phyloP scores from a whole-genome alignment of 176 grass and related monocot species.

The Pontederia crassipes region DNA sequence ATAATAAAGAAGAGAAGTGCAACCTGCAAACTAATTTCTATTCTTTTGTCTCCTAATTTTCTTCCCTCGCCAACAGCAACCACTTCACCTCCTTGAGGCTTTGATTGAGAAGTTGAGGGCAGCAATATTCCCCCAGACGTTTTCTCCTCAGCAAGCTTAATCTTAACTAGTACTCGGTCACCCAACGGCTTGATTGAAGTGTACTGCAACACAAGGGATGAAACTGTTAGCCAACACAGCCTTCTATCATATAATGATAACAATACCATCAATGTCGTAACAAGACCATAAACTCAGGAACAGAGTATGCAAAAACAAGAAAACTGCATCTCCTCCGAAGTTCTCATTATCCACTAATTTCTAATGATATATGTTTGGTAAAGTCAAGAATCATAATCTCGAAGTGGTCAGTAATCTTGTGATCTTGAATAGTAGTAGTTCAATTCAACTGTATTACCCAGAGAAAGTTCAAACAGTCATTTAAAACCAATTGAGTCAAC shows the following conservation, averaged over 20 bases:
- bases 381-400: too few relatives aligned
- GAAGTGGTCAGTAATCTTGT: too few relatives aligned
- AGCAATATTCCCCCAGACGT: conserved; percentile 23
- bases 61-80: conserved; percentile 25
- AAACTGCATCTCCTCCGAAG: too few relatives aligned
- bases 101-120: conserved; percentile 20
- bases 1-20: not conserved
- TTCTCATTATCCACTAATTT: too few relatives aligned
- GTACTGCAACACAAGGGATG: not conserved
- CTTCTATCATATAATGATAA: not conserved
- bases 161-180: conserved; percentile 22
- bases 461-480: too few relatives aligned
- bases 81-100: conserved; percentile 24
- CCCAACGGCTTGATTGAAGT: conserved; percentile 14
- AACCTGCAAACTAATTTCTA: conserved; percentile 19
- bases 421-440: too few relatives aligned
- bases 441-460: too few relatives aligned
- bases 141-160: conserved; percentile 20
- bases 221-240: not conserved
- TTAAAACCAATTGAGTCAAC: too few relatives aligned
- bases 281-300: not conserved
- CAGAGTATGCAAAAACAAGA: too few relatives aligned
- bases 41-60: conserved; percentile 15
- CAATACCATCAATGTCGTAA: not conserved
- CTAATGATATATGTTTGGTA: too few relatives aligned